Percentiles rank a stretch among this genome's conserved stretches.
Conservation (phyloP, 495 filamentous ascomycete genomes). For the Daldinia concentrica region DNA sequence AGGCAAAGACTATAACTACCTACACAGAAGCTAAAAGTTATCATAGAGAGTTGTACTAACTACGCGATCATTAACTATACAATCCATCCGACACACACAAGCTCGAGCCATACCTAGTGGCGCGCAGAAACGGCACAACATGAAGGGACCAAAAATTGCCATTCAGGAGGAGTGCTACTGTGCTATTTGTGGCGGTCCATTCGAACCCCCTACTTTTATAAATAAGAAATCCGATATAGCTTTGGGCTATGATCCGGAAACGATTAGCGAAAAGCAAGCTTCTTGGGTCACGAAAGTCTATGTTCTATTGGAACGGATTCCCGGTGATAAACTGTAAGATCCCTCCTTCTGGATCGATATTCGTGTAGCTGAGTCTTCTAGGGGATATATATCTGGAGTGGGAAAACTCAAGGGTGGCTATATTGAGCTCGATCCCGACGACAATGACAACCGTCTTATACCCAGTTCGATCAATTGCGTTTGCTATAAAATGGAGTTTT, state of each 20-base stretch:
- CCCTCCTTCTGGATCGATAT: background rate
- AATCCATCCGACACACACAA: background rate
- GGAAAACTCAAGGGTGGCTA: background rate
- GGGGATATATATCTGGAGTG: conserved; percentile 4
- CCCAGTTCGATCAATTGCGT: background rate
- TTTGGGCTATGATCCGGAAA: conserved; percentile 1
- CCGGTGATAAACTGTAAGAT: background rate
- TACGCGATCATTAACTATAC: background rate
- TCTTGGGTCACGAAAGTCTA: background rate
- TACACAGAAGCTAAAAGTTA: background rate
- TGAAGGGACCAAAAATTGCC: background rate
- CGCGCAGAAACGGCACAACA: background rate
- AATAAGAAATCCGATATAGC: background rate
- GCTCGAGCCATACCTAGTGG: background rate
- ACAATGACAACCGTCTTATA: background rate
- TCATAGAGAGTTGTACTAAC: background rate
- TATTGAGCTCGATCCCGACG: background rate
- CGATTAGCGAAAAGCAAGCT: background rate
- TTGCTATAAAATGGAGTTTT: background rate
- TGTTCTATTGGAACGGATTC: background rate
- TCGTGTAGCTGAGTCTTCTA: conserved; percentile 2
- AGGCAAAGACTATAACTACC: background rate
- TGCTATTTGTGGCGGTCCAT: conserved; percentile 15
- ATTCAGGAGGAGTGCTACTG: background rate
- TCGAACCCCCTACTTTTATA: background rate